Conservation (phyloP, 2,329 filamentous ascomycete species). For the Cercospora berteroae region DNA sequence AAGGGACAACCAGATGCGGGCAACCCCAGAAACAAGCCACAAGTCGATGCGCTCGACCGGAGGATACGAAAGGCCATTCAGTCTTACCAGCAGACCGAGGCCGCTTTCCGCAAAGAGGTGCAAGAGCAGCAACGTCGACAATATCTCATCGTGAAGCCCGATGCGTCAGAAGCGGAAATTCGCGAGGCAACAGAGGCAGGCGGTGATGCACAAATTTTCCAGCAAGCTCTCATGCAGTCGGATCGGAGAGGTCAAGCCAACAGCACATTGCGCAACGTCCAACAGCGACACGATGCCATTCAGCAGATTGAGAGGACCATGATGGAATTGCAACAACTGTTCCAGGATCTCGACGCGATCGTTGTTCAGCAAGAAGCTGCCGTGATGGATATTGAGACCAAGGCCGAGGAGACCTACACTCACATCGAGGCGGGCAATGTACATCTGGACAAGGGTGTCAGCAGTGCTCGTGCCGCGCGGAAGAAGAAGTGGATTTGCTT, state of each 20-base stretch:
- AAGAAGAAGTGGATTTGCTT: constrained; percentile 98
- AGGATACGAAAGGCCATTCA: constrained; percentile 78
- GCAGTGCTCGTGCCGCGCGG: constrained; percentile 73
- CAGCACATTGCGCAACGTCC: constrained; percentile 73
- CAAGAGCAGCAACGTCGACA: constrained; percentile 84
- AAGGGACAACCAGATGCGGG: constrained; percentile 76
- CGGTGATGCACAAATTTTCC: constrained; percentile 77
- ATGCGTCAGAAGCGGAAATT: constrained; percentile 73
- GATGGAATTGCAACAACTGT: constrained; percentile 80
- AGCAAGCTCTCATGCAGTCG: constrained; percentile 78
- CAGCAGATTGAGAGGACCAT: constrained; percentile 90
- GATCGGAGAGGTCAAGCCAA: constrained; percentile 79
- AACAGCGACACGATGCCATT: constrained; percentile 80
- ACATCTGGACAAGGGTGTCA: constrained; percentile 77
- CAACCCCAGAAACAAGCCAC: constrained; percentile 69
- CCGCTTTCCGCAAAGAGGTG: constrained; percentile 73
- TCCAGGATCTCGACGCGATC: constrained; percentile 83
- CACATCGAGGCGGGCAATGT: constrained; percentile 83
- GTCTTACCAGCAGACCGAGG: constrained; percentile 76
- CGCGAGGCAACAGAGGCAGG: constrained; percentile 70
- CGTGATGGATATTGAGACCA: constrained; percentile 77
- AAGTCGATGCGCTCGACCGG: constrained; percentile 78
- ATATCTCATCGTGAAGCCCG: constrained; percentile 74
- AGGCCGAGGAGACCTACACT: constrained; percentile 79
- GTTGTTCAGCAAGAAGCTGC: constrained; percentile 82